Conservation (phyloP, 306 rosid species). For the barrel medic (Medicago truncatula) region DNA sequence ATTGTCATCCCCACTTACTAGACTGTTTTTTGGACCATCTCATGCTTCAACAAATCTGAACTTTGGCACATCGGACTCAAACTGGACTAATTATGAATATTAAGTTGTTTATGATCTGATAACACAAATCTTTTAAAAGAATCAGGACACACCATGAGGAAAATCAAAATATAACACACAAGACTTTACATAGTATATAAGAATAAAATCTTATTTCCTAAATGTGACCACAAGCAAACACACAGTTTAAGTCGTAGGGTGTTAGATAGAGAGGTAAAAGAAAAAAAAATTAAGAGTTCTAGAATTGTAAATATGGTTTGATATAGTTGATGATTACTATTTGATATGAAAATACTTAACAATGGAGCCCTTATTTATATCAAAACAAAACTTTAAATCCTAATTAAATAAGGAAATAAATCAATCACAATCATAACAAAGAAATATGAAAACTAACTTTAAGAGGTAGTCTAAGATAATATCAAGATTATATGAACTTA, state of each 20-base stretch:
- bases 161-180: not conserved
- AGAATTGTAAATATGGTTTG: not conserved
- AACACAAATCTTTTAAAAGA: conserved; percentile 1
- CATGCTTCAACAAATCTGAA: conserved; percentile 14
- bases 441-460: not conserved
- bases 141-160: not conserved
- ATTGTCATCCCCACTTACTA: not conserved
- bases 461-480: not conserved
- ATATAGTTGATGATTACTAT: not conserved
- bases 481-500: not conserved
- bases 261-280: not conserved
- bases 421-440: not conserved
- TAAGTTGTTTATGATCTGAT: too few relatives aligned
- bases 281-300: not conserved
- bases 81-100: not conserved
- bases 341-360: too few relatives aligned
- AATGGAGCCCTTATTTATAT: not conserved
- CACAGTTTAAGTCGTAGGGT: not conserved
- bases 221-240: not conserved
- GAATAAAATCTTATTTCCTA: too few relatives aligned
- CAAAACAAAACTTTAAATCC: not conserved
- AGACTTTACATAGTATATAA: too few relatives aligned
- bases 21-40: not conserved
- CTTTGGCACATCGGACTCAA: conserved; percentile 18
- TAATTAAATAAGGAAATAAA: too few relatives aligned